These are phyloP conservation scores for Sextonia rubra DNA, from an alignment of 164 flowering plant species.

Conservation along the genomic window DNA sequence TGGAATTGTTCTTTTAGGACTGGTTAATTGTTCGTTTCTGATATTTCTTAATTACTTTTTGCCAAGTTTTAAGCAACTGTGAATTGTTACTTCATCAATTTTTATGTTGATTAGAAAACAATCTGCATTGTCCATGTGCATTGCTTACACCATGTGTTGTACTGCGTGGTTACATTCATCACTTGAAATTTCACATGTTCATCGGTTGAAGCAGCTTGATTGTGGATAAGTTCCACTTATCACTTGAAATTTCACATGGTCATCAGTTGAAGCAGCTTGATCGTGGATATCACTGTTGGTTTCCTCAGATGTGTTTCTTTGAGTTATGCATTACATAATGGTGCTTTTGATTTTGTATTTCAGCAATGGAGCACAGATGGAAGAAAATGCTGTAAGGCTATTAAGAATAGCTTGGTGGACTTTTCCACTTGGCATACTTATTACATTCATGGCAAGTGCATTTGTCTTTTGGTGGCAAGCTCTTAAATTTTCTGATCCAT, in stretches of 20 bases:
- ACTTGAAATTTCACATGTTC: neutral
- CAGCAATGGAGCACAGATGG: conserved; percentile 52
- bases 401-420: conserved; percentile 65
- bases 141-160: neutral
- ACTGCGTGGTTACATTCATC: neutral
- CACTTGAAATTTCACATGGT: neutral
- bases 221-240: neutral
- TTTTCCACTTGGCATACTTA: conserved; percentile 52
- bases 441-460: conserved; percentile 36
- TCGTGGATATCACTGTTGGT: neutral
- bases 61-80: neutral
- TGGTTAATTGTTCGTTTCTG: neutral
- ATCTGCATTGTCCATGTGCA: neutral
- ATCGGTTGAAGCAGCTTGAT: neutral
- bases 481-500: conserved; percentile 38
- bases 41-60: neutral
- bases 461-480: conserved; percentile 51
- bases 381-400: conserved; percentile 48
- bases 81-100: neutral
- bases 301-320: neutral
- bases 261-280: neutral
- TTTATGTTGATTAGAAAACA: neutral
- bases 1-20: neutral
- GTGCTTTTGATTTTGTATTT: conserved; percentile 2
- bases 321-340: neutral